Evolutionary conservation across 495 filamentous ascomycete species (phyloP), one percentile per base, ranked within the genome.

Genomic region (Neurospora sp.): DNA sequence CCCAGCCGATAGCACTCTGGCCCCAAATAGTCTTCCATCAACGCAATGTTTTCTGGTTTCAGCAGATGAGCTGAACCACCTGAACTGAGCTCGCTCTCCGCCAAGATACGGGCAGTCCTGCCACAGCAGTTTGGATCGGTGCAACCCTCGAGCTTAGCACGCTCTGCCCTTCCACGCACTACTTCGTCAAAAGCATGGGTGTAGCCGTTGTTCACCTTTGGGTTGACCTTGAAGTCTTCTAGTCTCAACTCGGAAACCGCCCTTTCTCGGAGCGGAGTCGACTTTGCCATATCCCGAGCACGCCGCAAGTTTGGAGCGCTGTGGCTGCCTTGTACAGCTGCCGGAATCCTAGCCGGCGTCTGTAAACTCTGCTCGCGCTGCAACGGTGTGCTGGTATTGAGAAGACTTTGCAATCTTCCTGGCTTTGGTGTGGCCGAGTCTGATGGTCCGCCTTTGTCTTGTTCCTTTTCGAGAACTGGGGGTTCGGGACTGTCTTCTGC

Each of bases 161-260:
- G 91, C 31, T 90, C 88, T 20, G 91, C 87, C 75, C 85, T 90
- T 41, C 85, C 88, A 69, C 96, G 91, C 65, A 97, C 88, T 18
- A 93, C 89, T 72, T 93, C 90, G 16, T 84, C 81, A 79, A 89
- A 98, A 10, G 94, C 92, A 76, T 89, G 93, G 59, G 89, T 86
- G 70, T 89, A 82, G 37, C 93, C 93, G 70, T 92, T 83, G 77
- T 94, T 97, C 68, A 82, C 82, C 14, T 84, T 79, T 3, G 93
- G 89, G 75, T 99, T 98, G 76, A 96, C 83, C 78, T 91, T 96
- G 85, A 99, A 98, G 82, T 96, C 90, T 3, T 85, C 82, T 5
- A 90, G 81, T 27, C 82, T 74, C 6, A 94, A 83, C 44, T 82
- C 79, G 2, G 84, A 79, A 7, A 88, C 74, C 12, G 89, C 86